phyloP scores from a whole-genome alignment of 1,139 yeast genomes.

The Debaryomyces sp. region DNA sequence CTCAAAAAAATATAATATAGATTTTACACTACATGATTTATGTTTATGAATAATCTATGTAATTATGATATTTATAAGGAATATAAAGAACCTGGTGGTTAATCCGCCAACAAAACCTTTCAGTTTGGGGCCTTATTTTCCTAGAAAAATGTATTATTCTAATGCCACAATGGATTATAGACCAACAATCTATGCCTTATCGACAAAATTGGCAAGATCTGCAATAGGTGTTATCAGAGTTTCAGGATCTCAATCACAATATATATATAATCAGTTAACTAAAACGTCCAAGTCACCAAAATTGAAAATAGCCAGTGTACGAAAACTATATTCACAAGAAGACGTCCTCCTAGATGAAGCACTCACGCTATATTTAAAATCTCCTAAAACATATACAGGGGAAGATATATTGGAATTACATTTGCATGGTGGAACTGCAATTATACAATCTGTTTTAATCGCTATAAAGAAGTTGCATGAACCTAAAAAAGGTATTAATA shows the following conservation, averaged over 20 bases:
- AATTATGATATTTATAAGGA: neutral
- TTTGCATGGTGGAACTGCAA: constrained; percentile 92
- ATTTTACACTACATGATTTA: neutral
- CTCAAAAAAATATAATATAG: neutral
- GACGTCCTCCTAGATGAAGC: constrained; percentile 71
- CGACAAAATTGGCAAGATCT: constrained; percentile 79
- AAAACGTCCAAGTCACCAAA: constrained; percentile 36
- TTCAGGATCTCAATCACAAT: constrained; percentile 67
- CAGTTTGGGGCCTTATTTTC: neutral
- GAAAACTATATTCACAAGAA: constrained; percentile 50
- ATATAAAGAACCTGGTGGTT: neutral
- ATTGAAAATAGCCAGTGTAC: constrained; percentile 58
- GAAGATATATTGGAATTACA: constrained; percentile 89
- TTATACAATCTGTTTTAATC: constrained; percentile 65
- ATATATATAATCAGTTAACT: constrained; percentile 53
- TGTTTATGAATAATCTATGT: neutral
- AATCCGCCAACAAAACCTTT: neutral
- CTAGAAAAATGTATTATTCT: neutral
- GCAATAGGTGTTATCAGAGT: constrained; percentile 88
- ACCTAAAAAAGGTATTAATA: constrained; percentile 39
- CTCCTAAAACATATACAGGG: constrained; percentile 89
- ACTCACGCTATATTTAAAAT: constrained; percentile 64
- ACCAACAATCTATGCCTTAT: constrained; percentile 86
- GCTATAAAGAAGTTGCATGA: constrained; percentile 60
- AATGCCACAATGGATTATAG: neutral